Evolutionary conservation across 2,329 filamentous ascomycete genomes (phyloP).

Genomic region (Sarocladium oryzae): DNA sequence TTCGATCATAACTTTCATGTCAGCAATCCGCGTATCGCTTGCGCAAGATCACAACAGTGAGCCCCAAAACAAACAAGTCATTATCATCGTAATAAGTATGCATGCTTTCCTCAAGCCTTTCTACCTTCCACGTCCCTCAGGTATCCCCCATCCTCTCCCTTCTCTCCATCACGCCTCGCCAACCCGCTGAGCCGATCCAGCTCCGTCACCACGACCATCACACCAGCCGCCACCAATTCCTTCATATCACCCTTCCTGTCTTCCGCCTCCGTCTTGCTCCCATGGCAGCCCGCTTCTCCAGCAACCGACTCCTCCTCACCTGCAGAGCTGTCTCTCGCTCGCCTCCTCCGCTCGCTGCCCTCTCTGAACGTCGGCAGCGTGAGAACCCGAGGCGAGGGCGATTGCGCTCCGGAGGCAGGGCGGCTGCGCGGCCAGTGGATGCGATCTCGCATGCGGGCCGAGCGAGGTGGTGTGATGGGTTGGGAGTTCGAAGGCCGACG

Average conservation of each 20-base stretch:
- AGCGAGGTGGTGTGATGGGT: background rate
- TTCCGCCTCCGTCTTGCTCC: background rate
- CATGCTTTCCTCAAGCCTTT: too few relatives aligned
- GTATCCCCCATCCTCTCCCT: background rate
- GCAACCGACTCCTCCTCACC: background rate
- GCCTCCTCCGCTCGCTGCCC: background rate
- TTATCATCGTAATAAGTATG: too few relatives aligned
- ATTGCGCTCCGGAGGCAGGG: background rate
- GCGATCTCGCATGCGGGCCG: background rate
- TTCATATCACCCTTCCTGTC: background rate
- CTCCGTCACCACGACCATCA: constrained; percentile 1
- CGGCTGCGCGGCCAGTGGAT: background rate
- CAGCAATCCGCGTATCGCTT: too few relatives aligned
- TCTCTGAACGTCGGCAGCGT: background rate
- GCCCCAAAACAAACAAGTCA: too few relatives aligned
- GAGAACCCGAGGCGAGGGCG: background rate
- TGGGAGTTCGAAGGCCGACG: constrained; percentile 1
- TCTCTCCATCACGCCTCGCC: background rate
- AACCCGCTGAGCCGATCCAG: constrained; percentile 1
- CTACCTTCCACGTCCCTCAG: too few relatives aligned
- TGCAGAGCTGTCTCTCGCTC: background rate
- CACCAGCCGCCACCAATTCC: constrained; percentile 1
- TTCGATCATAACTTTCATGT: too few relatives aligned
- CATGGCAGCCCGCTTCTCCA: background rate
- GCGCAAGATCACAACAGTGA: too few relatives aligned